phyloP scores from a whole-genome alignment of 176 grass and related monocot genomes.

The Aegilops umbellulata region DNA sequence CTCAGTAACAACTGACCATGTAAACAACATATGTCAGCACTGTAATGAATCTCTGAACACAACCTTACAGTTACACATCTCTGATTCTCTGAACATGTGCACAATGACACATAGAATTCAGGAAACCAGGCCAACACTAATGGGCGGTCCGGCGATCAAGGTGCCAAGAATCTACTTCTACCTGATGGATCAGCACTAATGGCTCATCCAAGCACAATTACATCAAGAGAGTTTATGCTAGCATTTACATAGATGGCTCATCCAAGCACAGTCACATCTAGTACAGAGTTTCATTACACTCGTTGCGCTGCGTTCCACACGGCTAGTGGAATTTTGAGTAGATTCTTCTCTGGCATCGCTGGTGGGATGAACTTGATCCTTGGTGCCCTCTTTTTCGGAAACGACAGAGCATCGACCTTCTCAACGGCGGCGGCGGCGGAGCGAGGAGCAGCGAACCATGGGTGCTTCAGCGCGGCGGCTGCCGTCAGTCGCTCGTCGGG shows the following conservation, averaged over 20 bases:
- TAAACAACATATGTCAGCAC: not conserved
- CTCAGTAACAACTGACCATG: not conserved
- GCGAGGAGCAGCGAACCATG: not conserved
- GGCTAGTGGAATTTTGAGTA: not conserved
- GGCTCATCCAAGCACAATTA: not conserved
- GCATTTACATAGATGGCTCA: not conserved
- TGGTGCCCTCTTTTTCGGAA: not conserved
- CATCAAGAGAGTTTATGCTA: not conserved
- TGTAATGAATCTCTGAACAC: not conserved
- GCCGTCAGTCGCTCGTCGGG: slow-evolving; percentile 8
- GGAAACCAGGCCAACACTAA: not conserved
- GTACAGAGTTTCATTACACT: not conserved
- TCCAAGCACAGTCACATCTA: not conserved
- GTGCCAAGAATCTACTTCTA: not conserved
- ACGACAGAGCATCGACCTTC: not conserved
- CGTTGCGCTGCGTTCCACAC: not conserved
- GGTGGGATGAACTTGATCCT: not conserved
- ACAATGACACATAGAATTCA: not conserved
- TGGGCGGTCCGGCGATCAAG: too few species aligned
- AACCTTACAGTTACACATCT: not conserved
- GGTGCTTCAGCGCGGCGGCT: not conserved
- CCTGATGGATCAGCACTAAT: not conserved
- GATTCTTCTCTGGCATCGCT: not conserved
- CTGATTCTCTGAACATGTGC: not conserved
- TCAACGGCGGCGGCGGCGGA: not conserved